A percentile compares a stretch with the other conserved stretches of the same genome.
Conservation (phyloP, 169 alveolate species). For the Plasmodium gallinaceum region DNA sequence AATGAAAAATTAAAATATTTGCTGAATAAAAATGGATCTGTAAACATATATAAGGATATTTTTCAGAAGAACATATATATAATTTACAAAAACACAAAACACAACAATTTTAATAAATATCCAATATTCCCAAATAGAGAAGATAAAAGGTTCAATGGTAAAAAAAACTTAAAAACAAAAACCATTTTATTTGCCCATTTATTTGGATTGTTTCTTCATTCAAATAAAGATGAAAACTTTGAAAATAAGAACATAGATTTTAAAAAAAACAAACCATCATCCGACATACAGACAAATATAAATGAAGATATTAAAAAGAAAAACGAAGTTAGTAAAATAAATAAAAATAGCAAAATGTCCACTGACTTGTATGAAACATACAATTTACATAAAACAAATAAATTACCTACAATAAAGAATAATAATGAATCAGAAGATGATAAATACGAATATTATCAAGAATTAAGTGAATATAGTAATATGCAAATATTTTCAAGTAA, state of each 20-base stretch:
- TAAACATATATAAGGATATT: constrained; percentile 25
- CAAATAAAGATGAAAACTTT: constrained; percentile 44
- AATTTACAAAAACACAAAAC: constrained; percentile 31
- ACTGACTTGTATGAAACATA: constrained; percentile 18
- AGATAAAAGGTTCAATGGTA: constrained; percentile 22
- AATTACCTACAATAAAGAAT: constrained; percentile 1
- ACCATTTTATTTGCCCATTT: constrained; percentile 46
- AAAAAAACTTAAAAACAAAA: constrained; percentile 12
- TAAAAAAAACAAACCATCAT: neutral
- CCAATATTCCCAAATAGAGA: constrained; percentile 28
- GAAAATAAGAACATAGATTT: constrained; percentile 41
- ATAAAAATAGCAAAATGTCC: constrained; percentile 18
- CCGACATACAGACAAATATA: neutral
- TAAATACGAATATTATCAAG: constrained; percentile 76
- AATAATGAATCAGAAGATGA: constrained; percentile 42
- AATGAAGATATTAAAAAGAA: constrained; percentile 14
- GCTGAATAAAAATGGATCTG: constrained; percentile 34
- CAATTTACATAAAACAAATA: constrained; percentile 9
- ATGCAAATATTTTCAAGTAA: constrained; percentile 80
- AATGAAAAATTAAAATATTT: constrained; percentile 59
- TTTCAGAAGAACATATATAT: constrained; percentile 35
- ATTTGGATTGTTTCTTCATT: constrained; percentile 30
- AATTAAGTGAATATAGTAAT: constrained; percentile 75
- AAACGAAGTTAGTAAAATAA: constrained; percentile 56
- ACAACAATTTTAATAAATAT: constrained; percentile 36